phyloP scores from a whole-genome alignment of 2,329 filamentous ascomycete species.

The Penicillium sp. region DNA sequence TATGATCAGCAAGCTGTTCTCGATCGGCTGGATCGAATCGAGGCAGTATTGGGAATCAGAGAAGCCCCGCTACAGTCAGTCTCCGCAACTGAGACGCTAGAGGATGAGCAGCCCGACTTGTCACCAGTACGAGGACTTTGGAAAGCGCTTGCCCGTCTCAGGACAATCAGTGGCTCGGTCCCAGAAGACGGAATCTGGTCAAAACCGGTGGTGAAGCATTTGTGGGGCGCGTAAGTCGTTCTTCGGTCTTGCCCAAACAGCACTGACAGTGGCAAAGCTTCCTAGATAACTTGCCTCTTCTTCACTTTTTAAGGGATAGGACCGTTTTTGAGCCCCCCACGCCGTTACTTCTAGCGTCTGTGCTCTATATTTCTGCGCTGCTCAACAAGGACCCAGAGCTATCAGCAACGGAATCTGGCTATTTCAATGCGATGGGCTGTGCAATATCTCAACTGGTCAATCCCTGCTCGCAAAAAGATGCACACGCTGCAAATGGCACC shows the following conservation, averaged over 20 bases:
- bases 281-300: conserved; percentile 22
- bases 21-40: conserved; percentile 22
- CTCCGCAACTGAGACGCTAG: conserved; percentile 4
- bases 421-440: conserved; percentile 22
- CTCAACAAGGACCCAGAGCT: conserved; percentile 17
- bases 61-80: conserved; percentile 4
- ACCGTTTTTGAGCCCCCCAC: conserved; percentile 22
- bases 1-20: conserved; percentile 18
- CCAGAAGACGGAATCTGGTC: conserved; percentile 21
- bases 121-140: conserved; percentile 15
- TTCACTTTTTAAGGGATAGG: conserved; percentile 26
- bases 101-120: conserved; percentile 11
- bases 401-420: conserved; percentile 15
- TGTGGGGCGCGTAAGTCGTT: conserved; percentile 23
- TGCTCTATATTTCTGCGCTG: conserved; percentile 27
- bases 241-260: neutral
- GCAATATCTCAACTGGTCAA: conserved; percentile 22
- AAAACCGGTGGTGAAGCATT: conserved; percentile 16
- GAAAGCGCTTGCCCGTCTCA: conserved; percentile 20
- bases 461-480: conserved; percentile 1
- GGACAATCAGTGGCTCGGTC: conserved; percentile 16
- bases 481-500: neutral
- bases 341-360: conserved; percentile 23
- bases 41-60: conserved; percentile 19
- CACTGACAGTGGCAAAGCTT: conserved; percentile 16